Evolutionary conservation across 495 filamentous ascomycete genomes (phyloP).

Genomic region (Talaromyces liani): DNA sequence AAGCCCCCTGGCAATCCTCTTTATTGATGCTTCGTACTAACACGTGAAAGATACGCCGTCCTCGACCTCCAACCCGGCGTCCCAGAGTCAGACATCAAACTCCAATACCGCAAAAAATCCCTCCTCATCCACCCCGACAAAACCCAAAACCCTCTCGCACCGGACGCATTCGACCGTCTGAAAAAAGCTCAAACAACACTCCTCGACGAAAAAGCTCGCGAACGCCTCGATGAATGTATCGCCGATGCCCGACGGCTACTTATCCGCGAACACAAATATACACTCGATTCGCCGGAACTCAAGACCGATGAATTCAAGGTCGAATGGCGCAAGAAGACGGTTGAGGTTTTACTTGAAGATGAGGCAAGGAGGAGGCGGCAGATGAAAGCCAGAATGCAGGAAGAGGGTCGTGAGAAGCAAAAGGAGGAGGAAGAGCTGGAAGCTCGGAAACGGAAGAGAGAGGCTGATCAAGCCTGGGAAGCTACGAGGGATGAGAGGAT

Average conservation of each 20-base stretch:
- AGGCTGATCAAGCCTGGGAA: conserved; percentile 92
- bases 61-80: conserved; percentile 95
- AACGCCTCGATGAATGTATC: conserved; percentile 85
- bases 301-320: conserved; percentile 67
- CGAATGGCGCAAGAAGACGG: conserved; percentile 89
- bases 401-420: conserved; percentile 87
- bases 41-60: conserved; percentile 65
- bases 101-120: conserved; percentile 88
- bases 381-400: conserved; percentile 89
- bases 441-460: conserved; percentile 82
- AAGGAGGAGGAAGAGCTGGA: conserved; percentile 83
- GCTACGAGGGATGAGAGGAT: conserved; percentile 84
- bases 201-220: conserved; percentile 87
- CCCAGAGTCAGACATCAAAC: conserved; percentile 92
- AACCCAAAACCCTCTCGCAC: conserved; percentile 82
- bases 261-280: conserved; percentile 91
- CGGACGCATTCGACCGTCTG: conserved; percentile 93
- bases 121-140: conserved; percentile 98
- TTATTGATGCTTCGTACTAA: neutral
- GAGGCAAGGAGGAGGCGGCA: conserved; percentile 79
- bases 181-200: conserved; percentile 89
- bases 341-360: conserved; percentile 84
- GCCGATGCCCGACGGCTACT: conserved; percentile 90
- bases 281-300: conserved; percentile 76
- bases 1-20: conserved; percentile 17